Evolutionary conservation across 2,329 filamentous ascomycete genomes (phyloP).

Genomic region (Plectosphaerella cucumerina): DNA sequence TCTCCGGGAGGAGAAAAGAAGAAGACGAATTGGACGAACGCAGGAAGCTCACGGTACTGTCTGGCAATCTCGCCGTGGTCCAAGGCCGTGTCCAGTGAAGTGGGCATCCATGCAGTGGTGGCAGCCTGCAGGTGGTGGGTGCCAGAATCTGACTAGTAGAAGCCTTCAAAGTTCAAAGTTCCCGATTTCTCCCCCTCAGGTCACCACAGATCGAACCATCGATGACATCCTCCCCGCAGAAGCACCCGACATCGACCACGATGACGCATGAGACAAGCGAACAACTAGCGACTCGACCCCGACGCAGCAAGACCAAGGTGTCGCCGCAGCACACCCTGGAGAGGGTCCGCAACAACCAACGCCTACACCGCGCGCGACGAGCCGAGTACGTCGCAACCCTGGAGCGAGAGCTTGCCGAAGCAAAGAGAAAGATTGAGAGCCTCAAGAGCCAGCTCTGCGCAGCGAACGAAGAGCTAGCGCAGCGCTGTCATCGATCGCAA

Average conservation of each 20-base stretch:
- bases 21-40: too few relatives aligned
- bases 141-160: too few relatives aligned
- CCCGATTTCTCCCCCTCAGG: too few relatives aligned
- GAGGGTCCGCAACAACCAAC: slow-evolving; percentile 47
- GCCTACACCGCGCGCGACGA: slow-evolving; percentile 41
- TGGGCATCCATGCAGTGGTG: too few relatives aligned
- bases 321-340: slow-evolving; percentile 21
- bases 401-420: slow-evolving; percentile 18
- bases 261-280: background rate
- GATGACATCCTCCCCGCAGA: background rate
- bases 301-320: background rate
- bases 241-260: background rate
- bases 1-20: too few relatives aligned
- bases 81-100: too few relatives aligned
- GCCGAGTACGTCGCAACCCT: slow-evolving; percentile 33
- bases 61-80: too few relatives aligned
- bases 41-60: too few relatives aligned
- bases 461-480: background rate
- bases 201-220: background rate
- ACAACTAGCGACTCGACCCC: background rate
- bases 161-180: too few relatives aligned
- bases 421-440: background rate
- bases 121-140: too few relatives aligned
- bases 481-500: background rate
- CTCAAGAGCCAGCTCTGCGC: background rate